Percentiles rank a stretch among this genome's conserved stretches.
phyloP scores from a whole-genome alignment of 805 yeast species.

The Ogataea parapolymorpha region DNA sequence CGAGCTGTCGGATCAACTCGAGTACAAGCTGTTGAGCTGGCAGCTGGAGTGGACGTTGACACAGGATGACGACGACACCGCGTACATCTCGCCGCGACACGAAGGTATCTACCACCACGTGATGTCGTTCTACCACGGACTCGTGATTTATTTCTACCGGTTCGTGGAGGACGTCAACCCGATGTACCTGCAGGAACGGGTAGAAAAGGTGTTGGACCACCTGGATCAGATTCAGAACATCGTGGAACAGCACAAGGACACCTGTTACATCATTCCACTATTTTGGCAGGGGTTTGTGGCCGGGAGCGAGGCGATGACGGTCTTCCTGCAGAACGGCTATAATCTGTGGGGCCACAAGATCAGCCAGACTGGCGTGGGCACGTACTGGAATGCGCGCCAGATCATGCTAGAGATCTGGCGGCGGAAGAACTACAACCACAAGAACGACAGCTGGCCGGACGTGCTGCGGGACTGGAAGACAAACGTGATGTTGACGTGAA shows the following conservation, averaged over 20 bases:
- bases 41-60: conserved; percentile 67
- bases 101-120: conserved; percentile 79
- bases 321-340: conserved; percentile 58
- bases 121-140: conserved; percentile 70
- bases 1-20: conserved; percentile 38
- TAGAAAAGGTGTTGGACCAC: conserved; percentile 58
- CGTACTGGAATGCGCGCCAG: conserved; percentile 83
- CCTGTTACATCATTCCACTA: conserved; percentile 62
- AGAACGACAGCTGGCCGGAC: conserved; percentile 69
- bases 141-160: conserved; percentile 68
- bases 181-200: conserved; percentile 56
- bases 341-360: conserved; percentile 71
- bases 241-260: conserved; percentile 46
- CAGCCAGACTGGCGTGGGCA: conserved; percentile 60
- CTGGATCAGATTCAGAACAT: conserved; percentile 59
- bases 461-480: conserved; percentile 83
- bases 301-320: conserved; percentile 71
- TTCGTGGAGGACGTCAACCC: conserved; percentile 57
- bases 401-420: conserved; percentile 87
- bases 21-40: conserved; percentile 60
- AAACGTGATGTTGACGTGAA: conserved; percentile 66
- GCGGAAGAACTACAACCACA: conserved; percentile 57
- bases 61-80: conserved; percentile 29
- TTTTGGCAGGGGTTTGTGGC: conserved; percentile 91
- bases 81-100: conserved; percentile 51